A percentile compares a stretch with the other conserved stretches of the same genome.
Evolutionary conservation across 495 filamentous ascomycete species (phyloP).

Genomic region (Letharia lupina): DNA sequence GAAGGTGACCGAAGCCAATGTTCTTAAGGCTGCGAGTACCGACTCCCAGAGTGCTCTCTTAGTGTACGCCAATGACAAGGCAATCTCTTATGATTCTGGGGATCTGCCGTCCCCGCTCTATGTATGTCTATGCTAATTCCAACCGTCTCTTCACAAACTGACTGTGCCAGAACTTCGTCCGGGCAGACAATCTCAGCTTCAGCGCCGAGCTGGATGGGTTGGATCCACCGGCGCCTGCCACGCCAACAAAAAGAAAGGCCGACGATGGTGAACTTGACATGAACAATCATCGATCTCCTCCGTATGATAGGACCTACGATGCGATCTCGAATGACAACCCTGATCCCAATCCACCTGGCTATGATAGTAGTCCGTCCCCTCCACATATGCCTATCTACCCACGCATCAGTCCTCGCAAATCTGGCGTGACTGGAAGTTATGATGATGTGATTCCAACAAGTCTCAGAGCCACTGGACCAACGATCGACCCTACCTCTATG

Average conservation of each 20-base stretch:
- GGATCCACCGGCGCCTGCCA: conserved; percentile 8
- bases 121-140: background rate
- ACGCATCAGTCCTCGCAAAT: conserved; percentile 12
- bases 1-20: conserved; percentile 44
- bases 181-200: conserved; percentile 41
- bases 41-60: conserved; percentile 40
- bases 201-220: conserved; percentile 34
- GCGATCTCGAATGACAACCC: conserved; percentile 7
- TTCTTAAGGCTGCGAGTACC: conserved; percentile 45
- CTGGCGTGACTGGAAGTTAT: conserved; percentile 11
- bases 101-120: conserved; percentile 32
- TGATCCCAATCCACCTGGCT: conserved; percentile 11
- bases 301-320: conserved; percentile 10
- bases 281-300: conserved; percentile 18
- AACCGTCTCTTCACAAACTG: background rate
- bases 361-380: conserved; percentile 6
- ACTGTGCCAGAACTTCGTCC: conserved; percentile 37
- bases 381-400: conserved; percentile 6
- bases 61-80: conserved; percentile 45
- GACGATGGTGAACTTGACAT: conserved; percentile 15
- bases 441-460: conserved; percentile 20
- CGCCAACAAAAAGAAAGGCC: conserved; percentile 23
- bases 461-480: conserved; percentile 11
- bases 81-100: conserved; percentile 31
- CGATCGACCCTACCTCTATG: conserved; percentile 5